Base-by-base conservation (phyloP, 225 moss, liverwort and hornwort genomes). In the Thuidium tamariscinum region DNA sequence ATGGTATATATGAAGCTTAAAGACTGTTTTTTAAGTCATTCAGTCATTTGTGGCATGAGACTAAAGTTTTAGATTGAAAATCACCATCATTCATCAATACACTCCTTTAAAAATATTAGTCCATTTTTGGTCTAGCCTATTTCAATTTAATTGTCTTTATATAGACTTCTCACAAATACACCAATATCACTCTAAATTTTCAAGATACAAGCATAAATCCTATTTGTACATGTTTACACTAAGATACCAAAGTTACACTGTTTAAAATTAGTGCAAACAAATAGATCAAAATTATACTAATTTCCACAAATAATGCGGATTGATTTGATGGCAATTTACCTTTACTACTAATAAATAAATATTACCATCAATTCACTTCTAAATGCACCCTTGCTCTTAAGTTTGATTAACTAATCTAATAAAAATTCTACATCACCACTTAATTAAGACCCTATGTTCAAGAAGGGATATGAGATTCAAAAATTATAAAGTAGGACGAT, bases 41-140 rank as follows among this genome's bases (percentile, higher is more conserved):
- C 2, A 44, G 0, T 1, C 16, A 17, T 71, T 51, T 71, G 0
- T 29, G 0, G 16, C 17, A 17, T 3, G 0, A 29, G 27, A 46
- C 44, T 71, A 16, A 52, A 52, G 16, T 3, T 52, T 52, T 52
- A 52, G 52, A 52, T 52, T 52, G 17, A 52, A 52, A 52, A 52
- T 52, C 16, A 16, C 52, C 17, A 44, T 29, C 3, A 27, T 27
- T 27, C 29, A 44, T 44, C 10, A 29, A 16, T 1, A 29, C 1
- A 0, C 5, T 9, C 29, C 1, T 29, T 44, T 5, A 6, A 29
- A 5, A 16, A 16, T 5, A 16, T 39, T 4, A 29, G 3, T 27
- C 0, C 0, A 9, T n/a, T 9, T 5, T 71, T 3, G 3, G 3
- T 27, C n/a, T 4, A 51, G 9, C 16, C 16, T 16, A 52, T 52